Percentiles rank a stretch among this genome's conserved stretches.
phyloP scores from a whole-genome alignment of 2,329 filamentous ascomycete genomes.

The Penicillium brevicompactum region DNA sequence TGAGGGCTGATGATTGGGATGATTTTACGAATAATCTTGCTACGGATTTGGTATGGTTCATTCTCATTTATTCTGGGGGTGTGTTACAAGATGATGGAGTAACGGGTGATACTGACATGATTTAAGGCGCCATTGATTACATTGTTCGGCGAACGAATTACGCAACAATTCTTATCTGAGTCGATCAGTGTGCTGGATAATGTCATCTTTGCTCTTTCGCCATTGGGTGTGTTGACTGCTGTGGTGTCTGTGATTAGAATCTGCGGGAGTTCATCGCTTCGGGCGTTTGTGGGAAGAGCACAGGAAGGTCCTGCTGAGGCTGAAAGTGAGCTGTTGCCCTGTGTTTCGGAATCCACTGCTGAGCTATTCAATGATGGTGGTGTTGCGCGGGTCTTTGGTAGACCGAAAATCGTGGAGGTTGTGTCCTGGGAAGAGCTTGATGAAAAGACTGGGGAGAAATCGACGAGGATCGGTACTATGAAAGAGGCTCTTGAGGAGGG shows the following conservation, averaged over 20 bases:
- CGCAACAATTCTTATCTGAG: slow-evolving; percentile 53
- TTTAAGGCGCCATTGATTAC: slow-evolving; percentile 37
- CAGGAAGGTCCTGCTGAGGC: slow-evolving; percentile 46
- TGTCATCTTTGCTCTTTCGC: slow-evolving; percentile 51
- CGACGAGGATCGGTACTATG: slow-evolving; percentile 28
- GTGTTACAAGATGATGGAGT: no score
- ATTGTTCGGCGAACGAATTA: slow-evolving; percentile 51
- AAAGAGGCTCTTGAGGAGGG: slow-evolving; percentile 26
- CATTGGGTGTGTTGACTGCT: slow-evolving; percentile 49
- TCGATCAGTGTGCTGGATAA: slow-evolving; percentile 45
- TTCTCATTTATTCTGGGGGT: neutral
- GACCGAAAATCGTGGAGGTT: slow-evolving; percentile 38
- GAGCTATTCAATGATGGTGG: slow-evolving; percentile 50
- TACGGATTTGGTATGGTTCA: slow-evolving; percentile 37
- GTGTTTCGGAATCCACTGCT: slow-evolving; percentile 49
- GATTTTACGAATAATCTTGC: slow-evolving; percentile 44
- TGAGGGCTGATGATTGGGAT: slow-evolving; percentile 35
- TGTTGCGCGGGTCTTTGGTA: slow-evolving; percentile 40
- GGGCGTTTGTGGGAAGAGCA: slow-evolving; percentile 50
- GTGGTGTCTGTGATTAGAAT: slow-evolving; percentile 51
- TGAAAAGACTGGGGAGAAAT: slow-evolving; percentile 26
- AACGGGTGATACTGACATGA: neutral
- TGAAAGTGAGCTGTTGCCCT: slow-evolving; percentile 50
- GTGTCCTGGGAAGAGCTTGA: slow-evolving; percentile 48
- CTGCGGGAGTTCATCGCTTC: slow-evolving; percentile 46